Evolutionary conservation across 2,329 filamentous ascomycete genomes (phyloP).

Genomic region (Epichloe glyceriae): DNA sequence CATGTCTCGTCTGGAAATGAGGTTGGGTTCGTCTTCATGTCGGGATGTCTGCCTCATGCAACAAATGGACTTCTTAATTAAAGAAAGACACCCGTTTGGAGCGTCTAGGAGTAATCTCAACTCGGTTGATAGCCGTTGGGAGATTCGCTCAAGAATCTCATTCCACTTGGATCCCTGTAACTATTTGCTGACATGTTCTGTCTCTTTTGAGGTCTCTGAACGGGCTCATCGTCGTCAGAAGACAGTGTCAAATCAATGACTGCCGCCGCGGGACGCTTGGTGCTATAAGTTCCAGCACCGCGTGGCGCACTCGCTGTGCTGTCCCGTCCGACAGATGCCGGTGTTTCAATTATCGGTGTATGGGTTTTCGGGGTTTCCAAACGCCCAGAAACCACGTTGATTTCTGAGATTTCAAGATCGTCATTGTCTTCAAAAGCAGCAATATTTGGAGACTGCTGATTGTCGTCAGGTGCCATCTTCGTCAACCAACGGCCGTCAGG

Average conservation of each 20-base stretch:
- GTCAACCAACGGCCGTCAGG: slow-evolving; percentile 66
- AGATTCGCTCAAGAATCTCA: slow-evolving; percentile 13
- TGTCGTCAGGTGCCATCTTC: slow-evolving; percentile 22
- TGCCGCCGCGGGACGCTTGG: slow-evolving; percentile 36
- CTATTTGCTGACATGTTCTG: slow-evolving; percentile 21
- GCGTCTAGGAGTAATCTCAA: not conserved
- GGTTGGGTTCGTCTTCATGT: not conserved
- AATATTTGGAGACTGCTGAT: slow-evolving; percentile 15
- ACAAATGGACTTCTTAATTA: not conserved
- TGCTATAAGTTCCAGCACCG: slow-evolving; percentile 21
- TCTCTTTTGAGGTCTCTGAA: slow-evolving; percentile 34
- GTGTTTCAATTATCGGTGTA: slow-evolving; percentile 24
- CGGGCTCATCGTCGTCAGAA: slow-evolving; percentile 37
- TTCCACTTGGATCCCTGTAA: slow-evolving; percentile 7
- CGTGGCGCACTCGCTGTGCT: slow-evolving; percentile 24
- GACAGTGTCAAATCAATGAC: slow-evolving; percentile 49
- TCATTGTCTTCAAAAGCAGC: slow-evolving; percentile 31
- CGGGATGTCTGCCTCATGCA: not conserved
- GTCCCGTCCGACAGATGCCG: slow-evolving; percentile 23
- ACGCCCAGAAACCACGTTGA: slow-evolving; percentile 22
- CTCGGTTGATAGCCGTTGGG: slow-evolving; percentile 10
- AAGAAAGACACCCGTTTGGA: not conserved
- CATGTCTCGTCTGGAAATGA: not conserved
- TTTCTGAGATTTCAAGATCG: slow-evolving; percentile 35
- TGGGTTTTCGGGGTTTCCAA: slow-evolving; percentile 24